Conservation (phyloP, 2,329 filamentous ascomycete genomes). For the Aspergillus fumigatus region DNA sequence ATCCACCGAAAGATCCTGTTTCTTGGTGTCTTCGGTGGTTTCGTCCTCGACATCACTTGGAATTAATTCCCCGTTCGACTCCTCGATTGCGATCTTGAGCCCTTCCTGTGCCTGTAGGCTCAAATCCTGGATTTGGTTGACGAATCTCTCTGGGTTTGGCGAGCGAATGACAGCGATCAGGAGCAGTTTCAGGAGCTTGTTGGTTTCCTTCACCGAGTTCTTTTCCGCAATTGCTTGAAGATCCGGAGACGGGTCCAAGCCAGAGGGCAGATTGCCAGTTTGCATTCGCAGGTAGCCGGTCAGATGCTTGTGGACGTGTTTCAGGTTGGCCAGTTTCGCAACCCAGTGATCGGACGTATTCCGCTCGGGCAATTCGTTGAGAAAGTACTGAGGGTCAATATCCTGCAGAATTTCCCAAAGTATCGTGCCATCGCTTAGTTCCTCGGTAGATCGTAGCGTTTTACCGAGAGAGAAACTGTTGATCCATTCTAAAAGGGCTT, state of each 20-base stretch:
- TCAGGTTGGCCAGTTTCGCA: conserved; percentile 46
- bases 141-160: conserved; percentile 52
- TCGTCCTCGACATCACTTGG: conserved; percentile 34
- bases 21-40: conserved; percentile 30
- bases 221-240: conserved; percentile 45
- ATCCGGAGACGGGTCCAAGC: conserved; percentile 41
- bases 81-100: conserved; percentile 45
- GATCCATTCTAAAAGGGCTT: conserved; percentile 46
- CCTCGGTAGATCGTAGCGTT: conserved; percentile 37
- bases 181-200: conserved; percentile 59
- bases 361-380: conserved; percentile 44
- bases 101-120: conserved; percentile 42
- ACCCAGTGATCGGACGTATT: conserved; percentile 44
- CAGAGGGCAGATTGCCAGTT: conserved; percentile 41
- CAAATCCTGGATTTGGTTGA: conserved; percentile 45
- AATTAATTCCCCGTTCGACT: conserved; percentile 39
- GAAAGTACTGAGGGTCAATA: conserved; percentile 46
- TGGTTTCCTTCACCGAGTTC: conserved; percentile 39
- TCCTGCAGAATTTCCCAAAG: conserved; percentile 47
- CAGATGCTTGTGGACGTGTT: conserved; percentile 45
- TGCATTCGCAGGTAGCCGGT: conserved; percentile 43
- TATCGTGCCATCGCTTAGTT: conserved; percentile 43
- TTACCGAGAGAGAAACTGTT: conserved; percentile 43
- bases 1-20: conserved; percentile 36
- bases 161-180: conserved; percentile 60